Evolutionary conservation across 805 yeast species (phyloP).

Genomic region (Saccharomycopsis lassenensis): DNA sequence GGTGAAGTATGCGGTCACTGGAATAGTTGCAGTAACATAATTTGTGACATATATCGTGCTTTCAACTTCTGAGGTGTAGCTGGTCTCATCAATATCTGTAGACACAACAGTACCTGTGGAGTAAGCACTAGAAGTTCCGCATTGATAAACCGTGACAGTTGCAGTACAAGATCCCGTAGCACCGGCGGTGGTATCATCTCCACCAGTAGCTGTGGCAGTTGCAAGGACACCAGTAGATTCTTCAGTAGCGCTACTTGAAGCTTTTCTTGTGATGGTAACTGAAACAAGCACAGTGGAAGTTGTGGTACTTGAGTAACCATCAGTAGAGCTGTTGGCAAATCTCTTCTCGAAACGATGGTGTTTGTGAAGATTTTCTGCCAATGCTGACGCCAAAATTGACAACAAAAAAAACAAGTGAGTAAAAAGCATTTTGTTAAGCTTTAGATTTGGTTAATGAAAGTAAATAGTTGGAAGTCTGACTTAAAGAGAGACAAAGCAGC

Average conservation of each 20-base stretch:
- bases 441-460: no score
- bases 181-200: constrained; percentile 7
- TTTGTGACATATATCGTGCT: constrained; percentile 5
- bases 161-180: constrained; percentile 2
- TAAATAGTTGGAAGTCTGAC: no score
- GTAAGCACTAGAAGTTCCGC: neutral
- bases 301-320: constrained; percentile 1
- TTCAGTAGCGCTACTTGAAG: neutral
- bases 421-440: no score
- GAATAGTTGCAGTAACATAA: constrained; percentile 10
- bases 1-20: constrained; percentile 12
- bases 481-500: no score
- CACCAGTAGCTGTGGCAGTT: neutral
- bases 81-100: no score
- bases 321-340: constrained; percentile 5
- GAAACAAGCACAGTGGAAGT: constrained; percentile 6
- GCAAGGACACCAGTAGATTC: neutral
- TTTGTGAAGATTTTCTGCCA: no score
- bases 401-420: no score
- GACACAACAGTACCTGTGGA: neutral
- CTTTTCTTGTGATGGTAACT: constrained; percentile 1
- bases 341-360: no score
- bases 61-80: constrained; percentile 7
- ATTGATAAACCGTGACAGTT: constrained; percentile 2
- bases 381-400: no score